Evolutionary conservation across 1,139 yeast species (phyloP), one percentile per base, ranked within the genome.

Genomic region (Pichia sp.): DNA sequence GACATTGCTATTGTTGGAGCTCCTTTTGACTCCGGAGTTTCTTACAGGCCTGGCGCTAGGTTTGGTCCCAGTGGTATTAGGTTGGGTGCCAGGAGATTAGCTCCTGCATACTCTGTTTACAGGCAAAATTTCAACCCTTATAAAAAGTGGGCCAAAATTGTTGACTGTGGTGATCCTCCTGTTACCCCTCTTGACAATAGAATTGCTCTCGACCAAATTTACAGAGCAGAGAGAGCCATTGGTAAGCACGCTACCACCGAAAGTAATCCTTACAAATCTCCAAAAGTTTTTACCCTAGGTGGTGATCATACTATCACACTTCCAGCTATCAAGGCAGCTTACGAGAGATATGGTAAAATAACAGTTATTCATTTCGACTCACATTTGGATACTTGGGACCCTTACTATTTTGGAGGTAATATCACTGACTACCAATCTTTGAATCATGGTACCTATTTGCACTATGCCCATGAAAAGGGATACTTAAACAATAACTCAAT

Each of bases 161-260:
- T 85, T 22, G 95, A 86, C 67, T 86, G 95, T 70, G 89, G 88
- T 16, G 95, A 86, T 66, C 79, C 86, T 48, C 91, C 93, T 1
- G 81, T 85, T 16, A 75, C 89, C 1, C 93, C 93, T 16, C 80
- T 85, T 83, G 93, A 86, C 64, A 85, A 85, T 63, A 62, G 68
- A 19, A 69, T 86, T 56, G 93, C 91, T 0, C 75, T 85, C 62
- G 72, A 74, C 60, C 91, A 85, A 67, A 85, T 86, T 91, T 76
- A 81, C 8, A 69, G 72, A 60, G 95, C 83, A 0, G 85, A 82
- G 66, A 79, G 75, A 53, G 87, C 82, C 60, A 70, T 85, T 55
- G 60, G 83, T 44, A 60, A 66, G 36, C 71, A 65, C 51, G 53
- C 67, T 45, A 47, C 44, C 9, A 61, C 70, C 53, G 30, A 61